phyloP scores from a whole-genome alignment of 148 eudicot species.

The Rhododendron vialii region DNA sequence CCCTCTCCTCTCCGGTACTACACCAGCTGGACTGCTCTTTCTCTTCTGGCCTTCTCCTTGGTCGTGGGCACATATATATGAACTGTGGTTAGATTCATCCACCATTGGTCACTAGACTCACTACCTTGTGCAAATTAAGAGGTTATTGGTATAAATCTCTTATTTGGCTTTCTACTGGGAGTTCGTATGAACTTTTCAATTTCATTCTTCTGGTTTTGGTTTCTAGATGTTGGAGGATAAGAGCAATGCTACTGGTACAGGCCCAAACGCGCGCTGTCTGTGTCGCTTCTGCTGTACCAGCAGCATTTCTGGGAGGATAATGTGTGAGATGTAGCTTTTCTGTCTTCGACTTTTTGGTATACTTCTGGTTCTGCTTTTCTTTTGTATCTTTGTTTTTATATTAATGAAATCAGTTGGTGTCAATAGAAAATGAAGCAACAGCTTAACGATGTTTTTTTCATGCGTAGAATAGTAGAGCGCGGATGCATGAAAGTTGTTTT shows the following conservation, averaged over 20 bases:
- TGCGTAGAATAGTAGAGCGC: neutral
- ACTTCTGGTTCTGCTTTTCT: neutral
- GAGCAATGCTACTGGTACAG: too few species aligned
- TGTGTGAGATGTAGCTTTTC: neutral
- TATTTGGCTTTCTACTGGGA: neutral
- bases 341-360: neutral
- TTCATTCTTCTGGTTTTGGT: neutral
- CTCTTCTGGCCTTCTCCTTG: neutral
- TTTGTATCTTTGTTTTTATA: neutral
- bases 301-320: neutral
- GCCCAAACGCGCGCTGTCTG: too few species aligned
- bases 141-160: neutral
- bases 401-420: too few species aligned
- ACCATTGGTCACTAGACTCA: neutral
- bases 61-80: neutral
- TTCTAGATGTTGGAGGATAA: neutral
- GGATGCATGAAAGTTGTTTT: neutral
- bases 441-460: neutral
- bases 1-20: neutral
- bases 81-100: neutral
- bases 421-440: neutral
- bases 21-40: neutral
- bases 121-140: neutral
- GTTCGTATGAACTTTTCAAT: neutral
- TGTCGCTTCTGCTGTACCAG: too few species aligned